Conservation (phyloP, 371 early-diverging fungal genomes). For the Mucor plumbeus region DNA sequence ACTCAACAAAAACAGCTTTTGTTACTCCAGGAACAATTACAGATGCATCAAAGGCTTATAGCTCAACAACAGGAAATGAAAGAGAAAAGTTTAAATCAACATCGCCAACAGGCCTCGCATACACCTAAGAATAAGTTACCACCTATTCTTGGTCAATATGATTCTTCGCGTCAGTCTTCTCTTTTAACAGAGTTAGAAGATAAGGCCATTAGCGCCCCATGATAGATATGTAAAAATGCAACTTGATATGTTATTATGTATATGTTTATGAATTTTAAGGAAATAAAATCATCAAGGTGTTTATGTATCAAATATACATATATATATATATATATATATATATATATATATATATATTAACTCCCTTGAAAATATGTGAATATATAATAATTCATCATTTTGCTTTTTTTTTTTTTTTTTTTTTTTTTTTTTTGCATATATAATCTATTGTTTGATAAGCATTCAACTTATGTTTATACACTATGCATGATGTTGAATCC, state of each 20-base stretch:
- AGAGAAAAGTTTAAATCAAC: slow-evolving; percentile 12
- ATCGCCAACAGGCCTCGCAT: neutral
- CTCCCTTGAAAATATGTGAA: neutral
- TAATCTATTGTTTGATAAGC: neutral
- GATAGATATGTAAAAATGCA: neutral
- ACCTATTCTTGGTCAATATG: slow-evolving; percentile 27
- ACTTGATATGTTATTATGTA: neutral
- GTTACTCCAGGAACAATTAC: slow-evolving; percentile 50
- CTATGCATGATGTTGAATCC: too few relatives aligned
- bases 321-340: too few relatives aligned
- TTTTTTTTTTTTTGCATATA: too few relatives aligned
- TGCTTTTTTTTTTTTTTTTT: neutral
- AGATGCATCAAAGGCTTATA: slow-evolving; percentile 43
- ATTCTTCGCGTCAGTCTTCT: neutral
- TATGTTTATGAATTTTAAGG: too few relatives aligned
- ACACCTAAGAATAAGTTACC: slow-evolving; percentile 15
- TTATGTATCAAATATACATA: too few relatives aligned
- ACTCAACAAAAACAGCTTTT: slow-evolving; percentile 45
- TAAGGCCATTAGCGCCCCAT: slow-evolving; percentile 23
- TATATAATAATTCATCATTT: neutral
- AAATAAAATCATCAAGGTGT: too few relatives aligned
- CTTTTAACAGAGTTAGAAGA: slow-evolving; percentile 20
- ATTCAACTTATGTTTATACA: too few relatives aligned
- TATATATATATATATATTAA: too few relatives aligned
- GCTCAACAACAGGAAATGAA: slow-evolving; percentile 37